These are phyloP conservation scores for Starmerella roubikii DNA, from an alignment of 805 yeast genomes.

Conservation along the genomic window DNA sequence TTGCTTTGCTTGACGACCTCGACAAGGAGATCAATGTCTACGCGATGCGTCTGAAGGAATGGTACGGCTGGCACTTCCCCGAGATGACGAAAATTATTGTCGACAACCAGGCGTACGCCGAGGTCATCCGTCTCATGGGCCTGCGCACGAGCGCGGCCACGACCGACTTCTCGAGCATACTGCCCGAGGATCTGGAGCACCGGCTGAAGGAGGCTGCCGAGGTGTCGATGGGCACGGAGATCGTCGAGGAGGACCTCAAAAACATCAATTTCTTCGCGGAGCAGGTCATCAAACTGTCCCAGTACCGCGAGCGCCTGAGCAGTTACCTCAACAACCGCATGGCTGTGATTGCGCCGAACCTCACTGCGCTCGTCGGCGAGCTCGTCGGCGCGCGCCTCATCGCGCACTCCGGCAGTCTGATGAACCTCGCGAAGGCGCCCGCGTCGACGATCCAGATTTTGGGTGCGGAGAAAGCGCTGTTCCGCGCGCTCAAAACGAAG, in stretches of 20 bases:
- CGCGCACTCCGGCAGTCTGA: constrained; percentile 91
- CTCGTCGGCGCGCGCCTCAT: constrained; percentile 96
- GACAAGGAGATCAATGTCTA: constrained; percentile 97
- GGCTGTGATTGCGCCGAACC: constrained; percentile 98
- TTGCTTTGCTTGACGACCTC: constrained; percentile 87
- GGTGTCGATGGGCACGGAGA: constrained; percentile 99
- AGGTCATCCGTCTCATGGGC: constrained; percentile 89
- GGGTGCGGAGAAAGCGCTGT: constrained; percentile 98
- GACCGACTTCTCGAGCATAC: constrained; percentile 75
- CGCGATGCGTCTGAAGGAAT: constrained; percentile 97
- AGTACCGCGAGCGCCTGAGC: constrained; percentile 90
- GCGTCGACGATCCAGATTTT: constrained; percentile 96
- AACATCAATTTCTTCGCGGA: constrained; percentile 87
- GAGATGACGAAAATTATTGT: constrained; percentile 94
- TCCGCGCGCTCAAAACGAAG: constrained; percentile 96
- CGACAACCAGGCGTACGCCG: constrained; percentile 92
- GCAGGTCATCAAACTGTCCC: constrained; percentile 90
- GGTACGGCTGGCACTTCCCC: constrained; percentile 99
- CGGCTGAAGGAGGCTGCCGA: constrained; percentile 94
- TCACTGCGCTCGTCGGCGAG: constrained; percentile 92
- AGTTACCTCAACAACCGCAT: constrained; percentile 84
- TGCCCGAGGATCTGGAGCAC: constrained; percentile 88
- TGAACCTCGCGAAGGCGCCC: constrained; percentile 93
- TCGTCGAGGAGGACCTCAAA: constrained; percentile 75
- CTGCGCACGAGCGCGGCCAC: constrained; percentile 80